Evolutionary conservation across 2,329 filamentous ascomycete genomes (phyloP), one percentile per base, ranked within the genome.

Genomic region (Neoarthrinium moseri): DNA sequence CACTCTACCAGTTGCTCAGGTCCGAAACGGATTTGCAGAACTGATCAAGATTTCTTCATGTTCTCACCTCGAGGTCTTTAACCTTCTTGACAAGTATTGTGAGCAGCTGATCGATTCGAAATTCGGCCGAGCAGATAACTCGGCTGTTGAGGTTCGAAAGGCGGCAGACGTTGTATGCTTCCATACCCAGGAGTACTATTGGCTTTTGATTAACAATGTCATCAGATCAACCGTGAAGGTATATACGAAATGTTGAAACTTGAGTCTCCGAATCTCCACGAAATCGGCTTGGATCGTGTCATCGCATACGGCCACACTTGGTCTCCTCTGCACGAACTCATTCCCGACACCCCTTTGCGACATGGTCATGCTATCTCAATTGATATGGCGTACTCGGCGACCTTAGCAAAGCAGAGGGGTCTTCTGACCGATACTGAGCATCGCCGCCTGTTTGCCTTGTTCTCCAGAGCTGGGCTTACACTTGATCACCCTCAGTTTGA

Each of bases 1-100:
- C 36, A 86, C 81, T 1, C 70, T 89, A 0, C 84, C 85, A 0
- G 73, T 73, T 8, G 79, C 81, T 2, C 84, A 89, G 62, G 83
- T 89, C 58, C 75, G 85, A 46, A 88, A 89, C 50, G 85, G 85
- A 0, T 88, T 89, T 52, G 85, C 85, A 17, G 86, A 89, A 68
- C 63, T 89, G 53, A 87, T 89, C 70, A 89, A 89, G 70, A 89
- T 89, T 53, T 86, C 83, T 0, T 84, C 82, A 2, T 88, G 85
- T 58, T 81, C 83, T 12, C 82, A 88, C 59, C 67, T 79, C 18
- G 67, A 74, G 15, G 87, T 85, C 0, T 87, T 87, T 57, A 72
- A 87, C 49, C 63, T 87, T 35, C 73, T 89, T 6, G 84, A 89
- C 63, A 75, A 81, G 56, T 83, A 81, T 65, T 87, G 84, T 56